A percentile compares a stretch with the other conserved stretches of the same genome.
These are phyloP conservation scores for Calcarisporium arbuscula DNA, from an alignment of 2,329 filamentous ascomycete species.

Conservation along the genomic window DNA sequence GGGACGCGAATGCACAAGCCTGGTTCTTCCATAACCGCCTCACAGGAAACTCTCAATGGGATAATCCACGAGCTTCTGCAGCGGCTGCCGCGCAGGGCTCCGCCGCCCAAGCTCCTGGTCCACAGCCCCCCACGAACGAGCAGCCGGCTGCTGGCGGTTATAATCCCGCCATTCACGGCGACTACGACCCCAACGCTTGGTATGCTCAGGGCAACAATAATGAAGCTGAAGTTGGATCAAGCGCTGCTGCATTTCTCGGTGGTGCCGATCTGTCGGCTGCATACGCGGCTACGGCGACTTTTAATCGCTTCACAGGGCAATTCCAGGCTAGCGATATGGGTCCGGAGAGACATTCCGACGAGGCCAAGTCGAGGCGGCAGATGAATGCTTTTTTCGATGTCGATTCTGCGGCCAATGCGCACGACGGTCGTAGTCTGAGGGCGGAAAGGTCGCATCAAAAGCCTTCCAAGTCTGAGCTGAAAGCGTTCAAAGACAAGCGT, in stretches of 20 bases:
- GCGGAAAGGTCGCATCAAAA: slow-evolving; percentile 85
- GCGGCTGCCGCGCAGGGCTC: slow-evolving; percentile 24
- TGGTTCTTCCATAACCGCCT: slow-evolving; percentile 85
- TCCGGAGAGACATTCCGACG: slow-evolving; percentile 75
- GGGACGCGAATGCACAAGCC: slow-evolving; percentile 60
- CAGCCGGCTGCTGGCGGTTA: slow-evolving; percentile 63
- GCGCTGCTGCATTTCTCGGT: slow-evolving; percentile 16
- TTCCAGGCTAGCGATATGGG: slow-evolving; percentile 65
- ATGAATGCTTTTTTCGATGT: slow-evolving; percentile 96
- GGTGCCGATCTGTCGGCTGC: slow-evolving; percentile 36
- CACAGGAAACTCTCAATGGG: slow-evolving; percentile 71
- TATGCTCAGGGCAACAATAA: slow-evolving; percentile 63
- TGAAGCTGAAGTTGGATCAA: slow-evolving; percentile 22
- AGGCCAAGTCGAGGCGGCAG: slow-evolving; percentile 80
- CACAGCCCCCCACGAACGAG: slow-evolving; percentile 27
- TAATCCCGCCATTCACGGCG: slow-evolving; percentile 91
- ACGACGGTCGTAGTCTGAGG: slow-evolving; percentile 85
- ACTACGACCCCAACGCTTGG: slow-evolving; percentile 93
- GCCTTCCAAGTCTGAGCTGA: slow-evolving; percentile 77
- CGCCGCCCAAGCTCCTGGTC: slow-evolving; percentile 19
- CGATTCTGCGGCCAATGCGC: slow-evolving; percentile 83
- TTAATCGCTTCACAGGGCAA: slow-evolving; percentile 85
- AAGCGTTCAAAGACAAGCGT: slow-evolving; percentile 86
- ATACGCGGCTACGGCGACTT: slow-evolving; percentile 66
- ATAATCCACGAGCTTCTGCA: slow-evolving; percentile 70